Conservation (phyloP, 1,284 basidiomycete genomes). For the Neonothopanus nambi region DNA sequence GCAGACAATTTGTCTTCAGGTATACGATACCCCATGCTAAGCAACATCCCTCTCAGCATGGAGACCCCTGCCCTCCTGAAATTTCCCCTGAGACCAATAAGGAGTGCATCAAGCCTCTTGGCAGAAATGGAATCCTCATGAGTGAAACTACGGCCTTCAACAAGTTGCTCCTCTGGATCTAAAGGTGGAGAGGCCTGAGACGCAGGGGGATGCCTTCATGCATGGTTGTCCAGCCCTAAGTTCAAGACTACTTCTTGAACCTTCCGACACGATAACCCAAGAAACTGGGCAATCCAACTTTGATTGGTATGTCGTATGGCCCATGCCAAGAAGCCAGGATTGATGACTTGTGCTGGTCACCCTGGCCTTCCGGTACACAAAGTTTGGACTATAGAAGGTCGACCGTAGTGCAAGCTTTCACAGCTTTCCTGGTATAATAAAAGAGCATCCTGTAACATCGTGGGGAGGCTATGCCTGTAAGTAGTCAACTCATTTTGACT, state of each 20-base stretch:
- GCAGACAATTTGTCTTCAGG: constrained; percentile 17
- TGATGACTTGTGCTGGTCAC: constrained; percentile 23
- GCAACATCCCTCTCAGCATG: constrained; percentile 28
- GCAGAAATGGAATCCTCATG: neutral
- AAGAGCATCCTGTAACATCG: neutral
- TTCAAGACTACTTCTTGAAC: constrained; percentile 23
- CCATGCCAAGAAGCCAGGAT: constrained; percentile 26
- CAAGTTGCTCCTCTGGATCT: neutral
- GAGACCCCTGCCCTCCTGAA: constrained; percentile 2
- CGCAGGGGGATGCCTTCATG: neutral
- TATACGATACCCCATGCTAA: constrained; percentile 21
- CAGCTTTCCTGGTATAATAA: neutral
- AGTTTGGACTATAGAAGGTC: constrained; percentile 13
- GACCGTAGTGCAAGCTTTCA: constrained; percentile 18
- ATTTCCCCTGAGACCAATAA: constrained; percentile 8
- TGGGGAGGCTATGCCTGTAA: neutral
- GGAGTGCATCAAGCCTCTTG: constrained; percentile 9
- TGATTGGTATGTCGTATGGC: constrained; percentile 22
- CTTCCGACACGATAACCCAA: constrained; percentile 20
- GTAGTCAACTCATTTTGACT: neutral
- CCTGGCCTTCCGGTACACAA: constrained; percentile 21
- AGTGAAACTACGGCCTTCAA: neutral
- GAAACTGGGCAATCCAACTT: constrained; percentile 21
- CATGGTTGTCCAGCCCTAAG: constrained; percentile 23
- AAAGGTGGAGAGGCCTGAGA: neutral